Conservation (phyloP, 305 asterid species). For the Ajuga reptans region DNA sequence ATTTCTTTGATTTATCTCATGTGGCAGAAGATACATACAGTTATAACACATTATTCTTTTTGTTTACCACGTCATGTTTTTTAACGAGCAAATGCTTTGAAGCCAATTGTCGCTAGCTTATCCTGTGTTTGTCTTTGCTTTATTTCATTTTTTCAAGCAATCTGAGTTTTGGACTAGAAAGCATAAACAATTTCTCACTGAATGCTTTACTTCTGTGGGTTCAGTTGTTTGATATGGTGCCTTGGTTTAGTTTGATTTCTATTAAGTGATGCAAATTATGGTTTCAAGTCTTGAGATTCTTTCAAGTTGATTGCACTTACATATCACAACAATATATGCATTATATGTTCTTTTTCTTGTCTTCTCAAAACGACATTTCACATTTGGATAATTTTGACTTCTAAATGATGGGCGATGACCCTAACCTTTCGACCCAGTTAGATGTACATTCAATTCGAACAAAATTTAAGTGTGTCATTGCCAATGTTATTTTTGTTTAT, state of each 20-base stretch:
- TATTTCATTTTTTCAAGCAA: not conserved
- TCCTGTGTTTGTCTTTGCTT: not conserved
- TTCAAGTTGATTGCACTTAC: no score
- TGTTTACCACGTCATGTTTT: not conserved
- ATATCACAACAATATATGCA: no score
- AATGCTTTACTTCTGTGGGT: not conserved
- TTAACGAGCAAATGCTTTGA: not conserved
- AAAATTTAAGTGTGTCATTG: not conserved
- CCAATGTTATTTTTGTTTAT: not conserved
- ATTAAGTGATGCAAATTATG: no score
- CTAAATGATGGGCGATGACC: no score
- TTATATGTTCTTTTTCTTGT: no score
- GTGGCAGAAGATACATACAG: not conserved
- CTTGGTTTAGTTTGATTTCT: not conserved
- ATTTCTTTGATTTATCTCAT: constrained; percentile 2
- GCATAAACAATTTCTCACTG: not conserved
- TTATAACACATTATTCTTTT: not conserved
- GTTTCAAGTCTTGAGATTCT: no score
- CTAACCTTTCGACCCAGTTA: no score
- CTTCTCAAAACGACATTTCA: no score
- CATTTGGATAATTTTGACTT: no score
- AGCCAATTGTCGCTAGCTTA: not conserved
- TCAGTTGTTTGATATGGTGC: not conserved
- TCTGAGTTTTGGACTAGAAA: not conserved
- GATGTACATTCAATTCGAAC: no score